Evolutionary conservation across 768 basidiomycete genomes (phyloP), one percentile per base, ranked within the genome.

Genomic region (Tricholoma terreum): DNA sequence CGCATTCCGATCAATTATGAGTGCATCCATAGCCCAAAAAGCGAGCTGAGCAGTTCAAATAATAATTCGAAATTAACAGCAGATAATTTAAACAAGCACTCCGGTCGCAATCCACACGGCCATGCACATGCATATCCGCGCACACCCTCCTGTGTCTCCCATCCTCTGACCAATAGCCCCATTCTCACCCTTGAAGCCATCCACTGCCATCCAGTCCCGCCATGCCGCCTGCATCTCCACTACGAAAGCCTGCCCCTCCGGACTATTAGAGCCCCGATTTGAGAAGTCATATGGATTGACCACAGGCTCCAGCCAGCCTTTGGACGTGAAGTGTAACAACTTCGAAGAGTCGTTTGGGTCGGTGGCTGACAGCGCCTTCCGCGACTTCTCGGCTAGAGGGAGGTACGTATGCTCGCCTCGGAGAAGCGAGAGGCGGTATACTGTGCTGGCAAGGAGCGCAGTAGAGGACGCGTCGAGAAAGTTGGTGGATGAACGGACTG

Each of bases 231-330:
- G 78, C 71, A 94, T 77, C 65, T 85, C 78, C 5, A 94, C 68
- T 10, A 89, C 82, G 69, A 95, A 95, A 6, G 88, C 89, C 72
- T 94, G 80, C 0, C 79, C 85, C 69, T 95, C 93, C 1, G 92
- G 82, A 58, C 87, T 89, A 17, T 82, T 19, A 0, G 69, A 57
- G 0, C 88, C 86, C 58, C 80, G 56, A 1, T 59, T 10, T 0
- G 75, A 73, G 63, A 78, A 85, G 1, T 74, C 67, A 53, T 87
- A 68, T 0, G 93, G 92, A 65, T 95, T 76, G 3, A 89, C 89
- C 15, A 93, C 90, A 5, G 89, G 89, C 5, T 73, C 76, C 22
- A 92, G 71, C 84, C 87, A 89, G 2, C 89, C 86, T 36, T 84
- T 73, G 8, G 60, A n/a, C 0, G 77, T 78, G 59, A 90, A 79